Evolutionary conservation across 805 yeast genomes (phyloP), one percentile per base, ranked within the genome.

Genomic region (Ogataea philodendri): DNA sequence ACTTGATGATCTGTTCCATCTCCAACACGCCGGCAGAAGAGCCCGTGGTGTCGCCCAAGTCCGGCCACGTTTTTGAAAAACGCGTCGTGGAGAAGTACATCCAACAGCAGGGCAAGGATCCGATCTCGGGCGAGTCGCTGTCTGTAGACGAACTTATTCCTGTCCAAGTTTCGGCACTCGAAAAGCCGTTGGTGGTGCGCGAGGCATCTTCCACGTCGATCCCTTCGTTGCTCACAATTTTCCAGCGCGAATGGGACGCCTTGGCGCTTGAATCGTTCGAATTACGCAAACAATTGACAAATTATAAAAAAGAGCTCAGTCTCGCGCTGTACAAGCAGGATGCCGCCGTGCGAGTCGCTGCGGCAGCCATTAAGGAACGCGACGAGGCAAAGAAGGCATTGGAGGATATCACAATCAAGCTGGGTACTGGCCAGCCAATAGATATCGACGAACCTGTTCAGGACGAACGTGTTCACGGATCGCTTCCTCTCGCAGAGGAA

Each of bases 171-270:
- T 32, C 45, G 2, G 39, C 37, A 19, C 23, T 42, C 7, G 52
- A 45, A 11, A 41, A 27, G 17, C 52, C 52, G 7, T 11, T 37
- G 33, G 42, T 31, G 22, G 33, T 44, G 30, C 34, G 57, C 0
- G 67, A 70, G 4, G 64, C 71, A 5, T 59, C 56, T 4, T 47
- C 46, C 9, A 73, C 79, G 15, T 83, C 94, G 0, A 84, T 89
- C 19, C 97, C 97, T 0, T 68, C 84, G 4, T 60, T 89, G 49
- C 65, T 89, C 32, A 68, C 85, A 3, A 66, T 83, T 2, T 76
- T 89, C 44, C 96, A 89, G 55, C 77, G 81, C 41, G 96, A 88
- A 59, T 89, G 94, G 88, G 97, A 89, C 54, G 76, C 96, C 0
- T 56, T 85, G 27, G 84, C 90, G 18, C 63, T 89, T 33, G 97